Evolutionary conservation across 1,139 yeast genomes (phyloP), one percentile per base, ranked within the genome.

Genomic region (Yamadazyma blattariae): DNA sequence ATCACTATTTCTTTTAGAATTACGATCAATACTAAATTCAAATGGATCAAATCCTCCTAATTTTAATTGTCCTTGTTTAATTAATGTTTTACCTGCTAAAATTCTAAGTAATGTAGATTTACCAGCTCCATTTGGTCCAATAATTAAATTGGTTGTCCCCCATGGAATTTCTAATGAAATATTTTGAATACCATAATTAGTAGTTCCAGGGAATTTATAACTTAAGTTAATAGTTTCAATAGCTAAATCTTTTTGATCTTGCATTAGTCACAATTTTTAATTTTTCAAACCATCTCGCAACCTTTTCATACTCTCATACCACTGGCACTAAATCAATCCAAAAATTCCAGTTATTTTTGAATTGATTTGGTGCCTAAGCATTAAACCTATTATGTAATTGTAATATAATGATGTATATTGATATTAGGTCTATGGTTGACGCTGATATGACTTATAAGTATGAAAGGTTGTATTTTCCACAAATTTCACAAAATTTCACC

Each of bases 101-200:
- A 92, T 74, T 52, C 81, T 78, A 43, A 92, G 68, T 31, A 92
- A 60, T 0, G 98, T 92, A 1, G 96, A 86, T 57, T 92, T 92
- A 5, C 98, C 98, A 2, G 98, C 97, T 16, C 98, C 98, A 52
- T 92, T 92, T 20, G 97, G 95, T 0, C 98, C 98, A 26, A 92
- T 71, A 10, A 92, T 60, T 31, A 92, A 66, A 15, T 90, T 79
- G 40, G 96, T 74, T 1, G 92, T 75, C 6, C 85, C 81, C 73
- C 85, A 77, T 1, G 82, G 79, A 14, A 92, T 67, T 11, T 64
- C 49, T 30, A 92, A 54, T 24, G 69, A 64, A 41, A 90, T 73
- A 33, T 85, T 71, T 25, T 75, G 74, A 19, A 92, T 68, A 0
- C 96, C 95, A 5, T 87, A 76, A 32, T 74, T 73, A n/a, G 70